Evolutionary conservation across 1,139 yeast species (phyloP).

Genomic region (Yamadazyma aaseri): DNA sequence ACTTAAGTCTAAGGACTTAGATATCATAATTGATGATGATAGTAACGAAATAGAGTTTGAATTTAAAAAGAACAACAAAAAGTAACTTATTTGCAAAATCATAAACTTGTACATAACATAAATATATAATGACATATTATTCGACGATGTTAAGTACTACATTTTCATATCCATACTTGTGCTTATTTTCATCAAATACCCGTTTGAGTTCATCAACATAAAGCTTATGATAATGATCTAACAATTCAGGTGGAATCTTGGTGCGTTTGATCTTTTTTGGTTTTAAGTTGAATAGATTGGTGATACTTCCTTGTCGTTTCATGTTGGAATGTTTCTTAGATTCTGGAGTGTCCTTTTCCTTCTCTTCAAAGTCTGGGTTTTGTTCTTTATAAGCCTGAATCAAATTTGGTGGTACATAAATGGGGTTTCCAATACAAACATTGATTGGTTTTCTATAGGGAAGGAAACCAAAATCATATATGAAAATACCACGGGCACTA

Average conservation of each 20-base stretch:
- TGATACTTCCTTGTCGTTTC: constrained; percentile 7
- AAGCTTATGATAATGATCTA: constrained; percentile 69
- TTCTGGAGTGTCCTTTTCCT: constrained; percentile 8
- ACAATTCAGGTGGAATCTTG: constrained; percentile 40
- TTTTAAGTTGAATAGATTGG: constrained; percentile 9
- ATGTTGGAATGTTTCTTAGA: constrained; percentile 4
- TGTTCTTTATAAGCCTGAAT: constrained; percentile 29
- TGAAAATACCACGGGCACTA: constrained; percentile 90
- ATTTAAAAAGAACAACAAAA: constrained; percentile 8
- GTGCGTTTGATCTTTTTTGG: constrained; percentile 15
- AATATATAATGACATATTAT: constrained; percentile 1
- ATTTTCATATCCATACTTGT: constrained; percentile 52
- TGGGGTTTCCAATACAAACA: constrained; percentile 81
- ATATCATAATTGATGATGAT: constrained; percentile 10
- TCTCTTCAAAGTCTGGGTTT: constrained; percentile 26
- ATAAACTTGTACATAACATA: constrained; percentile 4
- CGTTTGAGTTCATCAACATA: constrained; percentile 68
- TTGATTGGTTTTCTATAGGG: constrained; percentile 84
- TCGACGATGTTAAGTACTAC: constrained; percentile 50
- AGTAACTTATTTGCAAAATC: constrained; percentile 1
- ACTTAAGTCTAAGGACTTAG: constrained; percentile 17
- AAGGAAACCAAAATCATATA: constrained; percentile 86
- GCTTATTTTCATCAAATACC: constrained; percentile 70
- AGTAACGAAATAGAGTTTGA: constrained; percentile 15
- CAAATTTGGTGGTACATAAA: constrained; percentile 56